Evolutionary conservation across 2,329 filamentous ascomycete genomes (phyloP), one percentile per base, ranked within the genome.

Genomic region (Beauveria bassiana): DNA sequence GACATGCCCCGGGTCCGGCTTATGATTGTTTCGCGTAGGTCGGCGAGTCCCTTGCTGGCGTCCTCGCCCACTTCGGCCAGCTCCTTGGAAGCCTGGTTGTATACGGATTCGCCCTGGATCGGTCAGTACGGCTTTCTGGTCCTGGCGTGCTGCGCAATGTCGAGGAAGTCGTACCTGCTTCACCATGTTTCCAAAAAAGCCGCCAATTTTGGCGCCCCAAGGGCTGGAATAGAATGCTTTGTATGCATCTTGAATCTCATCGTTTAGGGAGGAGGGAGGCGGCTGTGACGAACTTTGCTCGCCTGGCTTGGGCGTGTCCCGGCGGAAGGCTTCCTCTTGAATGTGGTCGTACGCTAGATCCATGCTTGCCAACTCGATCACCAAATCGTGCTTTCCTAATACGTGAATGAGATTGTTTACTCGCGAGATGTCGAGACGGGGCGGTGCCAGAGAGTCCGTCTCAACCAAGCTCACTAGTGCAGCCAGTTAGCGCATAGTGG

Each of bases 281-380:
- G 50, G 50, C 66, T 79, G 75, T 62, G 72, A 72, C 61, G 77
- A 26, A 56, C 74, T 69, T 66, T 78, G 71, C 63, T 76, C 74
- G 24, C 47, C 63, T 65, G 63, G 62, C 68, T 63, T 66, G 65
- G 64, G 78, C 76, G 65, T 80, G 77, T 86, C 80, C 68, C 85
- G 82, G 45, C 84, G 80, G 64, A 90, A 82, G 57, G 86, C 83
- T 73, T 95, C 88, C 78, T 96, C 91, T 72, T 91, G 87, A 70
- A 98, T 96, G 75, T 96, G 92, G 72, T 99, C 95, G 82, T 98
- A 99, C 50, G 93, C 93, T 71, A 96, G 82, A 84, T 99, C 95
- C 95, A 99, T 98, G 66, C 66, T 70, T 58, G 14, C 26, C 42
- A 18, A 22, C 20, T 24, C 12, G 42, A 8, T 51, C 18, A 22